Conservation (phyloP, 169 alveolate genomes). For the Perkinsus chesapeaki region DNA sequence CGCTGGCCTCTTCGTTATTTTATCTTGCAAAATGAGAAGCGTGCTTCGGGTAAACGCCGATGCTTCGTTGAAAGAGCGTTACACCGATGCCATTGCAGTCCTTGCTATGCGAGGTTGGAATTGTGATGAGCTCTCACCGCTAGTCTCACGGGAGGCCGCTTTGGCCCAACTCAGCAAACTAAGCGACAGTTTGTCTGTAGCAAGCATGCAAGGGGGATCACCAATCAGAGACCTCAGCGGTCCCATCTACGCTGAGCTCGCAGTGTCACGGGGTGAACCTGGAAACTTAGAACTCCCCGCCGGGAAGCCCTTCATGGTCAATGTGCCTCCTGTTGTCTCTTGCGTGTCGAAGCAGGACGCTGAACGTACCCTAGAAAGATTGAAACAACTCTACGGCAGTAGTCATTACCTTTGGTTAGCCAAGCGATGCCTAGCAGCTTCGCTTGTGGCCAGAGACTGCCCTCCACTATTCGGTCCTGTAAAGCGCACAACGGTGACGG, state of each 20-base stretch:
- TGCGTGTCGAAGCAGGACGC: neutral
- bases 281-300: neutral
- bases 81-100: neutral
- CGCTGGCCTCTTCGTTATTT: neutral
- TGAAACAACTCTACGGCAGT: neutral
- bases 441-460: neutral
- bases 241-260: neutral
- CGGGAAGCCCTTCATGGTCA: neutral
- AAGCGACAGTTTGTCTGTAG: neutral
- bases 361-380: neutral
- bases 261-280: neutral
- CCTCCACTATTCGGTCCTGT: neutral
- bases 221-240: neutral
- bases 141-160: neutral
- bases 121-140: neutral
- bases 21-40: neutral
- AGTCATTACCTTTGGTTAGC: neutral
- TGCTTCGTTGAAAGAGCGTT: neutral
- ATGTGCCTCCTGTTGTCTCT: neutral
- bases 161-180: neutral
- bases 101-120: neutral
- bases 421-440: neutral
- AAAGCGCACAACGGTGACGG: neutral
- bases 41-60: neutral
- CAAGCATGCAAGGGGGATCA: neutral